Evolutionary conservation across 2,329 filamentous ascomycete species (phyloP).

Genomic region (Mollisiaceae sp.): DNA sequence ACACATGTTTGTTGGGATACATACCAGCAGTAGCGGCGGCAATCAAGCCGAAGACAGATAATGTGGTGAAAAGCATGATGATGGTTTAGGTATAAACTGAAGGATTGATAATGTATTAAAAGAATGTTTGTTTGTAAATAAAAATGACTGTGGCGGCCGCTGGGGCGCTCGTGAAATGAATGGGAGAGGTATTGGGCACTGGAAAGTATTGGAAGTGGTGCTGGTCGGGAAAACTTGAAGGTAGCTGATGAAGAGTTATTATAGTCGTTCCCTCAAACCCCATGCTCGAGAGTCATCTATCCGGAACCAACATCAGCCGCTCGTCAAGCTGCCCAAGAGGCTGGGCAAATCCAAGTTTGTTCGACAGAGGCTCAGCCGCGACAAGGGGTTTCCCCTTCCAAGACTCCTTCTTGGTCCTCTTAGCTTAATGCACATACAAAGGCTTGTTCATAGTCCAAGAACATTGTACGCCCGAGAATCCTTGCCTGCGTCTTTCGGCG

Average conservation of each 20-base stretch:
- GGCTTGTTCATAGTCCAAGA: slow-evolving; percentile 16
- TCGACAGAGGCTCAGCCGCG: slow-evolving; percentile 30
- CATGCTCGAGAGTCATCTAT: slow-evolving; percentile 24
- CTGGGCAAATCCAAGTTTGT: slow-evolving; percentile 28
- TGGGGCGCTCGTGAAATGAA: slow-evolving; percentile 42
- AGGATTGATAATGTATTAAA: slow-evolving; percentile 24
- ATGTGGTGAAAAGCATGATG: slow-evolving; percentile 38
- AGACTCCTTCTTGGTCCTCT: slow-evolving; percentile 16
- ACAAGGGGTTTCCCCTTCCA: slow-evolving; percentile 19
- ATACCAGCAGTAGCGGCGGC: slow-evolving; percentile 35
- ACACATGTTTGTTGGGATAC: slow-evolving; percentile 8
- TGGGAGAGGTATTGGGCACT: slow-evolving; percentile 29
- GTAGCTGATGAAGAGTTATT: slow-evolving; percentile 28
- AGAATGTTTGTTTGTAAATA: slow-evolving; percentile 27
- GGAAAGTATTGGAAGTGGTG: slow-evolving; percentile 32
- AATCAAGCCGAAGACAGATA: slow-evolving; percentile 35
- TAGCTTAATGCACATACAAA: slow-evolving; percentile 33
- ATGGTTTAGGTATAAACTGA: slow-evolving; percentile 13
- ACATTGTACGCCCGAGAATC: neutral
- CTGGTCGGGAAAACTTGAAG: slow-evolving; percentile 25
- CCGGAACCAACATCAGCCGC: slow-evolving; percentile 37
- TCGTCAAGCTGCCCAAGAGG: slow-evolving; percentile 25
- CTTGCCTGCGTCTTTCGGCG: neutral
- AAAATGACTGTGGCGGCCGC: slow-evolving; percentile 38
- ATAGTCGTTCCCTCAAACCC: slow-evolving; percentile 25